Evolutionary conservation across 1,284 basidiomycete species (phyloP).

Genomic region (Paramarasmius palmivorus): DNA sequence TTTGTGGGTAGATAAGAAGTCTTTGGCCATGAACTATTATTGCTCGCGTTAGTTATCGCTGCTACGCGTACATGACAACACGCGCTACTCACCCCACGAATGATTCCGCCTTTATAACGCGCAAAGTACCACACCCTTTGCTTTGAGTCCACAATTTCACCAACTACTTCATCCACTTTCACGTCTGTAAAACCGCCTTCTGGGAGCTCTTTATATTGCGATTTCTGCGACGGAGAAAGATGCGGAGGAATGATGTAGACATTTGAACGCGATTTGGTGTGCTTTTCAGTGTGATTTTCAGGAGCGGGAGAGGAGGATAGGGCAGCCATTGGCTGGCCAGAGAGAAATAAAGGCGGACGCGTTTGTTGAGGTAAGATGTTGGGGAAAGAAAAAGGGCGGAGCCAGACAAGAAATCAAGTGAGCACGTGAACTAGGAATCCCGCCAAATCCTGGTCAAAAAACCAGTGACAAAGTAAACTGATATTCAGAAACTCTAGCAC

Average conservation of each 20-base stretch:
- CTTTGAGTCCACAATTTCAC: slow-evolving; percentile 45
- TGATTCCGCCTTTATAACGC: slow-evolving; percentile 53
- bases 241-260: not conserved
- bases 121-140: slow-evolving; percentile 57
- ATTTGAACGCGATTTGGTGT: not conserved
- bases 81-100: slow-evolving; percentile 49
- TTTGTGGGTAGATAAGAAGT: slow-evolving; percentile 39
- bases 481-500: too few relatives aligned
- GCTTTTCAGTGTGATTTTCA: not conserved
- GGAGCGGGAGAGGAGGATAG: too few relatives aligned
- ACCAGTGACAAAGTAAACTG: too few relatives aligned
- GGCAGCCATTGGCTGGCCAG: too few relatives aligned
- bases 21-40: slow-evolving; percentile 39
- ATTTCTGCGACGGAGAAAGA: slow-evolving; percentile 2
- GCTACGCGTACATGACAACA: slow-evolving; percentile 14
- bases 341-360: too few relatives aligned
- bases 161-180: slow-evolving; percentile 53
- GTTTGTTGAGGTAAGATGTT: too few relatives aligned
- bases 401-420: too few relatives aligned
- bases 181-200: slow-evolving; percentile 26
- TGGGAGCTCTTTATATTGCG: slow-evolving; percentile 14
- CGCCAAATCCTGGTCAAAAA: too few relatives aligned
- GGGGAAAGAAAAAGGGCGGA: too few relatives aligned
- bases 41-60: slow-evolving; percentile 23
- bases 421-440: too few relatives aligned